A percentile compares a stretch with the other conserved stretches of the same genome.
These are phyloP conservation scores for Fusarium duplospermum DNA, from an alignment of 2,329 filamentous ascomycete species.

Conservation along the genomic window DNA sequence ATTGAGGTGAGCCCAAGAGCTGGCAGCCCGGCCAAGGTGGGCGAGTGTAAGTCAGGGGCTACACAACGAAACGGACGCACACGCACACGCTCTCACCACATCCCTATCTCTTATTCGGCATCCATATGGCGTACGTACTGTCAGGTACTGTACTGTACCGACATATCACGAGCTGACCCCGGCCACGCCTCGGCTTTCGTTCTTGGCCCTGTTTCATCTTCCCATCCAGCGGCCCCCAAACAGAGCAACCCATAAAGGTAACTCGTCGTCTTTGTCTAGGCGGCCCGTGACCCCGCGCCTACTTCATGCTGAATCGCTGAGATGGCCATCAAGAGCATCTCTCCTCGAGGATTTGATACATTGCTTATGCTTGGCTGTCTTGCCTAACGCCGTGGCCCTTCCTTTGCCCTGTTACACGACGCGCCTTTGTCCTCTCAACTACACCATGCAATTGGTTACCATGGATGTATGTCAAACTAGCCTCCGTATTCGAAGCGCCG, in stretches of 20 bases:
- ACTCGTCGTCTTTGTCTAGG: neutral
- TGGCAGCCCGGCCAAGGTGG: neutral
- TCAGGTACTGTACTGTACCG: neutral
- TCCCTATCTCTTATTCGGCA: neutral
- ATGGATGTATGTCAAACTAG: neutral
- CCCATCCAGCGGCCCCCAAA: conserved; percentile 10
- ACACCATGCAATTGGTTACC: neutral
- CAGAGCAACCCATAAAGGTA: neutral
- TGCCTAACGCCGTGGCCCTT: neutral
- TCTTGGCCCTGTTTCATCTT: conserved; percentile 23
- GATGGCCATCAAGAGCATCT: neutral
- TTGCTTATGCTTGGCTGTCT: neutral
- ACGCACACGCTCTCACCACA: conserved; percentile 15
- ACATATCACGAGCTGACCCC: conserved; percentile 3
- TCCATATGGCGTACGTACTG: neutral
- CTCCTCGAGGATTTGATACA: neutral
- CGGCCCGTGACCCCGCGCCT: neutral
- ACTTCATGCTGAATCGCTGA: neutral
- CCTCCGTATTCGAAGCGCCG: neutral
- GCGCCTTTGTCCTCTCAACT: neutral
- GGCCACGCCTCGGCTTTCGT: neutral
- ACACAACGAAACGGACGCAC: conserved; percentile 24
- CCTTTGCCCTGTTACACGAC: neutral
- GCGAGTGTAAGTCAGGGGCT: conserved; percentile 22
- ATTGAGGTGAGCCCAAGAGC: neutral